phyloP scores from a whole-genome alignment of 1,284 basidiomycete species.

The Phylloporus gajari region DNA sequence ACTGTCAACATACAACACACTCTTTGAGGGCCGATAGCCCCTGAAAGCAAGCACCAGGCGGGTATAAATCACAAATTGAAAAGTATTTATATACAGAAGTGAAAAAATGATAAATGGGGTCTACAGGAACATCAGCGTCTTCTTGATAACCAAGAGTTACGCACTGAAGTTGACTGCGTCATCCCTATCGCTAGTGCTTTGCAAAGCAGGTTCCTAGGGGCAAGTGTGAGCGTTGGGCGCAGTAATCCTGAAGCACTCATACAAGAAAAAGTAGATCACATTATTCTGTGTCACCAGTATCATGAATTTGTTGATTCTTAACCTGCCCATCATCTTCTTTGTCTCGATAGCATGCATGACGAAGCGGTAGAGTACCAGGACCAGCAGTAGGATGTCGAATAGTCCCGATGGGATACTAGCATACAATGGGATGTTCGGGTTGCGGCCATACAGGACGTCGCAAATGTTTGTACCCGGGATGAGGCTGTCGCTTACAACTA shows the following conservation, averaged over 20 bases:
- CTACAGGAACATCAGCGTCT: not conserved
- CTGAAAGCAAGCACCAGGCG: conserved; percentile 20
- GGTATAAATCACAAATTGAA: conserved; percentile 18
- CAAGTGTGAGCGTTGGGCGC: not conserved
- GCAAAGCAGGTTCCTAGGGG: conserved; percentile 12
- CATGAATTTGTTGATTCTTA: conserved; percentile 21
- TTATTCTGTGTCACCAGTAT: conserved; percentile 17
- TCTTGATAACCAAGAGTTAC: not conserved
- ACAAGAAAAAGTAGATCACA: conserved; percentile 26
- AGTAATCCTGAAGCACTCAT: not conserved
- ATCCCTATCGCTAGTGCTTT: conserved; percentile 1
- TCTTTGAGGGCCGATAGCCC: not conserved
- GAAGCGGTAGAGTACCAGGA: conserved; percentile 9
- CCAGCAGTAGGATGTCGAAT: conserved; percentile 21
- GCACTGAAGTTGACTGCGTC: not conserved
- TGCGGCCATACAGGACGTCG: too few species aligned
- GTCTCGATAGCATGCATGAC: conserved; percentile 10
- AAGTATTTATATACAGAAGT: not conserved
- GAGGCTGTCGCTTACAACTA: not conserved
- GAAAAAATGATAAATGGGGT: not conserved
- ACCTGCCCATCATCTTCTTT: conserved; percentile 8
- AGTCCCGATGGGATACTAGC: conserved; percentile 5
- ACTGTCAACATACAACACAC: conserved; percentile 5
- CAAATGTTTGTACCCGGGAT: not conserved
- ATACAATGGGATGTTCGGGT: not conserved